phyloP scores from a whole-genome alignment of 352 stramenopile genomes.

The Phytopythium helicoides region DNA sequence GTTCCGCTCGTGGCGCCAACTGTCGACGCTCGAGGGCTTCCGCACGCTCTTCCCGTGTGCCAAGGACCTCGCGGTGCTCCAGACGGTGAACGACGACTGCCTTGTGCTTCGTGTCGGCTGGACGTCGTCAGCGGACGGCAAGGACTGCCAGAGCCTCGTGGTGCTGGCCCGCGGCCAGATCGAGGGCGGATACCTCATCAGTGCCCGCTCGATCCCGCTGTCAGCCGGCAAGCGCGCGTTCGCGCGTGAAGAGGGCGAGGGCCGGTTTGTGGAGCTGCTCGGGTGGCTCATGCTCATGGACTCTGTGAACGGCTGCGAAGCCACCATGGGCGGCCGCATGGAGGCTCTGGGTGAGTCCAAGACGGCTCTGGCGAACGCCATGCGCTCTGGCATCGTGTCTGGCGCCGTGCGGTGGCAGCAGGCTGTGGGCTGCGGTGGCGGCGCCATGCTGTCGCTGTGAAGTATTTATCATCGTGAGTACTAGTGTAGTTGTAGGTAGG shows the following conservation, averaged over 20 bases:
- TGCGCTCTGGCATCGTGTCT: constrained; percentile 12
- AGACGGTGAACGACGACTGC: constrained; percentile 50
- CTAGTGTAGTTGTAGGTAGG: not conserved
- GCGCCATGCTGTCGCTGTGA: not conserved
- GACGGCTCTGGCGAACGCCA: constrained; percentile 5
- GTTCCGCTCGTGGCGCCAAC: constrained; percentile 40
- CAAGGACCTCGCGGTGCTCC: constrained; percentile 37
- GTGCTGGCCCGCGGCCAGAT: constrained; percentile 43
- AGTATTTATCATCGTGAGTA: constrained; percentile 6
- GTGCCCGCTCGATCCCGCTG: constrained; percentile 36
- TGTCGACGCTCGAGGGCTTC: constrained; percentile 25
- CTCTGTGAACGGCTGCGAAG: constrained; percentile 34
- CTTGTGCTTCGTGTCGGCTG: constrained; percentile 33
- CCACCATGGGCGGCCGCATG: constrained; percentile 26
- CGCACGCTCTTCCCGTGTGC: constrained; percentile 32
- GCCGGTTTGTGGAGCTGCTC: constrained; percentile 22
- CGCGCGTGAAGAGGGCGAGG: constrained; percentile 17
- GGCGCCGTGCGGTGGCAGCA: constrained; percentile 38
- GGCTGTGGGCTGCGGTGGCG: constrained; percentile 22
- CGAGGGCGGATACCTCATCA: constrained; percentile 38
- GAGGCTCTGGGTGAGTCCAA: constrained; percentile 16
- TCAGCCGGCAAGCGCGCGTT: constrained; percentile 32
- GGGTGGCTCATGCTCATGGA: constrained; percentile 45
- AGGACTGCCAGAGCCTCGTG: constrained; percentile 35
- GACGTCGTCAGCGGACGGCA: constrained; percentile 18